Conservation (phyloP, 78 protist species). For the Cyanophora paradoxa region DNA sequence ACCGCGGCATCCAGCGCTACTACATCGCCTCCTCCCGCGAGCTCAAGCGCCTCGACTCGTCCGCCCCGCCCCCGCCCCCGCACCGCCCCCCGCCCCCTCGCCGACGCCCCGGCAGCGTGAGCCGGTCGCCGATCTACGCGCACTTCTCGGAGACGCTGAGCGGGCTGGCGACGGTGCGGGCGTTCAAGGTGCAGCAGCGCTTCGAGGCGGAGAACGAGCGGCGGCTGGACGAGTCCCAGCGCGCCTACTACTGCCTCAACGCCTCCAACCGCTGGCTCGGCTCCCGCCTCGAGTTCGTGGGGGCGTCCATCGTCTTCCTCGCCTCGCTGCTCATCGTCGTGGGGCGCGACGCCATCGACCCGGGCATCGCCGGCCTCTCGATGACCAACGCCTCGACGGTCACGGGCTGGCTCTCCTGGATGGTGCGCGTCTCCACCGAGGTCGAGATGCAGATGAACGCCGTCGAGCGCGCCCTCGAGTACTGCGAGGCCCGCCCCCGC, state of each 20-base stretch:
- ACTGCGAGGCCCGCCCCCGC: background rate
- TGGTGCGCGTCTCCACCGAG: constrained; percentile 41
- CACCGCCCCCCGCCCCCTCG: too few species aligned
- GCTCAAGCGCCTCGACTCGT: constrained; percentile 51
- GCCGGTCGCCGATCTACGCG: constrained; percentile 23
- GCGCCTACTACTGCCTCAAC: constrained; percentile 37
- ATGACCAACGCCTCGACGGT: constrained; percentile 47
- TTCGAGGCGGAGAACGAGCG: background rate
- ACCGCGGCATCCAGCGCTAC: constrained; percentile 52
- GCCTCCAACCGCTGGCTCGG: constrained; percentile 36
- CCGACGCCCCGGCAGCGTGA: too few species aligned
- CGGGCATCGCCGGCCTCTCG: constrained; percentile 42
- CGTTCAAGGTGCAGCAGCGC: constrained; percentile 31
- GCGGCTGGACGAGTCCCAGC: constrained; percentile 37
- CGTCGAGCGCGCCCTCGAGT: background rate
- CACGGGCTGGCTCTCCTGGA: constrained; percentile 43
- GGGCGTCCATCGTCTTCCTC: background rate
- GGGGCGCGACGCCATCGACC: background rate
- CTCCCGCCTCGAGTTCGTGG: constrained; percentile 14
- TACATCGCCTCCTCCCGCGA: constrained; percentile 67
- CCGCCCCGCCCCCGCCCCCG: too few species aligned
- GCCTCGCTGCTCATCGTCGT: background rate
- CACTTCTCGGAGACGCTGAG: constrained; percentile 73
- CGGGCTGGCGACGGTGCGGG: constrained; percentile 87
- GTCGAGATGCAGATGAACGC: constrained; percentile 10